A percentile compares a stretch with the other conserved stretches of the same genome.
These are phyloP conservation scores for Jimgerdemannia flammicorona DNA, from an alignment of 192 early-diverging fungal species.

Conservation along the genomic window DNA sequence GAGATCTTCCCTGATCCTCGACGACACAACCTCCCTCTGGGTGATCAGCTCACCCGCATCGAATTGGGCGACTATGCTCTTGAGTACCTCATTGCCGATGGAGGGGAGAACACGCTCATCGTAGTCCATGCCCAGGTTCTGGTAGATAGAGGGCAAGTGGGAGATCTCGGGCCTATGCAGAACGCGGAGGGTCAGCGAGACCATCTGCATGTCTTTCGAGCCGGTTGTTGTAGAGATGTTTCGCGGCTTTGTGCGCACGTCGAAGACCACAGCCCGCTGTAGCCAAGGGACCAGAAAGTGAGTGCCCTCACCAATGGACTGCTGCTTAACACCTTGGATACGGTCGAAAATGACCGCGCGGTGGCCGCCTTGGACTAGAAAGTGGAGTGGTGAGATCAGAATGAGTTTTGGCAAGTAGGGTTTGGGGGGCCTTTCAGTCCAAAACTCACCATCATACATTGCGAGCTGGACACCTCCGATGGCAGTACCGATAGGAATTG, in stretches of 20 bases:
- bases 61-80: conserved; percentile 97
- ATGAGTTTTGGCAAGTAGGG: neutral
- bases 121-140: conserved; percentile 90
- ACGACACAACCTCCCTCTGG: conserved; percentile 93
- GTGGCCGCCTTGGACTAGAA: conserved; percentile 89
- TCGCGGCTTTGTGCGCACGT: conserved; percentile 93
- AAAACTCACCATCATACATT: conserved; percentile 86
- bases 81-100: conserved; percentile 99
- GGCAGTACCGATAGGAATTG: conserved; percentile 70
- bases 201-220: conserved; percentile 99
- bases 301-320: conserved; percentile 86
- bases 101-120: conserved; percentile 96
- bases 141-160: conserved; percentile 80
- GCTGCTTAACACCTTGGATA: conserved; percentile 81
- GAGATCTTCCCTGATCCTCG: conserved; percentile 89
- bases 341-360: conserved; percentile 98
- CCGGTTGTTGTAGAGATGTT: conserved; percentile 99
- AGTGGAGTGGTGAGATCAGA: neutral
- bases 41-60: conserved; percentile 97
- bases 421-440: conserved; percentile 11
- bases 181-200: conserved; percentile 89
- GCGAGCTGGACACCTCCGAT: conserved; percentile 72
- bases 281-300: conserved; percentile 98
- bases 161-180: conserved; percentile 81
- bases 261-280: conserved; percentile 84